Base-by-base conservation (phyloP, 2,329 filamentous ascomycete genomes). In the Biscogniauxia marginata region DNA sequence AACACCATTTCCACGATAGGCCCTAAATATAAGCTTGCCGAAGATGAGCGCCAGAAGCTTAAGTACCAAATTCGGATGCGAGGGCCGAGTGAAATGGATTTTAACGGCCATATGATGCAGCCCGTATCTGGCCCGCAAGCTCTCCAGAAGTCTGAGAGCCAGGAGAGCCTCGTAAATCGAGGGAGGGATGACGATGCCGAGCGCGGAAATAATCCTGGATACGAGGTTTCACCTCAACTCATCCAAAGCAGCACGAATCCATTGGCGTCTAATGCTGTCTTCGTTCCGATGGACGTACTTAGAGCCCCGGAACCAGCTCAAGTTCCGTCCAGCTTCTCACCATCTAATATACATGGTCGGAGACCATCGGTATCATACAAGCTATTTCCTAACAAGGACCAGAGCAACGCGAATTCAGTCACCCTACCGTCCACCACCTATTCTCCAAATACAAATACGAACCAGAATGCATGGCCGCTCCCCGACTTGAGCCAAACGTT, bases 1-100 rank as follows among this genome's bases (percentile, higher is more conserved):
- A 87, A 84, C 61, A 83, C 80, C 13, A 77, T 81, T 11, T 78
- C 81, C 11, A 82, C 82, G 22, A 83, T 85, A 50, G 79, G 71
- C 54, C 74, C 76, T 63, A 74, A 75, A 49, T 74, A 77, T 71
- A 77, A 77, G 72, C 63, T 66, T 19, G 73, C 69, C 63, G 79
- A 79, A 67, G 77, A 75, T 61, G 78, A 77, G 65, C 76, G 70
- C 65, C 79, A 74, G 53, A 71, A 73, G 58, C 63, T 73, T 18
- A 74, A 75, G 63, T 75, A 79, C 50, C 64, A 69, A 20, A 65
- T 61, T n/a, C 50, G 59, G 45, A 55, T 59, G 19, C 59, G 53
- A 16, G 62, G 57, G 11, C 54, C 59, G 16, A 63, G 43, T 25
- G 60, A 60, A 22, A 59, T 66, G 51, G 67, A 73, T 47, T 70